Percentiles rank a stretch among this genome's conserved stretches.
phyloP scores from a whole-genome alignment of 306 rosid species.

The Glycine tomentella region DNA sequence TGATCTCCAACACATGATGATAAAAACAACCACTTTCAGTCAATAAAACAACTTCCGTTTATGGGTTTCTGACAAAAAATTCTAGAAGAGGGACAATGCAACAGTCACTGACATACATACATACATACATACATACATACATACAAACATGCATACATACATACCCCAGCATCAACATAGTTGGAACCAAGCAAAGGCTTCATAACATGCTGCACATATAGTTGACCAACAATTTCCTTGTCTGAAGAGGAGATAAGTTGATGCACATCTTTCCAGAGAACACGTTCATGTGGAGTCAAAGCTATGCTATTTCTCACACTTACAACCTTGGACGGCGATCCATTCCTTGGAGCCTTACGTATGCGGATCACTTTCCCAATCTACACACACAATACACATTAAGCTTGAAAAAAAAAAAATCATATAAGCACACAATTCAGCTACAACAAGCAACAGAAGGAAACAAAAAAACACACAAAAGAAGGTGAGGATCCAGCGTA shows the following conservation, averaged over 20 bases:
- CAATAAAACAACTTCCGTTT: background rate
- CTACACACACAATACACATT: slow-evolving; percentile 46
- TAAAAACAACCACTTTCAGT: slow-evolving; percentile 34
- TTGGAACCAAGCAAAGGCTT: slow-evolving; percentile 83
- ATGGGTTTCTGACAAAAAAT: background rate
- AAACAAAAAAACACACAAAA: slow-evolving; percentile 59
- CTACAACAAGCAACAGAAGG: background rate
- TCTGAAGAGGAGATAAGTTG: slow-evolving; percentile 62
- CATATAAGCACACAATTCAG: slow-evolving; percentile 4
- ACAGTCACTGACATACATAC: slow-evolving; percentile 30
- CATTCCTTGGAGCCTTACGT: slow-evolving; percentile 67
- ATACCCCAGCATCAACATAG: slow-evolving; percentile 87
- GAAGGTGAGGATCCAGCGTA: slow-evolving; percentile 73
- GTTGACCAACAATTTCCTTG: slow-evolving; percentile 64
- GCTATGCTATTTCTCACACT: slow-evolving; percentile 49
- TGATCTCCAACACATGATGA: background rate
- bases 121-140: slow-evolving; percentile 48
- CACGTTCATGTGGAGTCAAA: slow-evolving; percentile 63
- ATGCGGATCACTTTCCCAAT: slow-evolving; percentile 87
- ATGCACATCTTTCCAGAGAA: slow-evolving; percentile 72
- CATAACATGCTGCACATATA: slow-evolving; percentile 72
- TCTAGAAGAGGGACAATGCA: slow-evolving; percentile 12
- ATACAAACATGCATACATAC: slow-evolving; percentile 35
- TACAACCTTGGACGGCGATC: slow-evolving; percentile 34
- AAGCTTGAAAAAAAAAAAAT: background rate